A percentile compares a stretch with the other conserved stretches of the same genome.
Conservation (phyloP, 441 rosid species). For the Pelargonium cotyledonis region DNA sequence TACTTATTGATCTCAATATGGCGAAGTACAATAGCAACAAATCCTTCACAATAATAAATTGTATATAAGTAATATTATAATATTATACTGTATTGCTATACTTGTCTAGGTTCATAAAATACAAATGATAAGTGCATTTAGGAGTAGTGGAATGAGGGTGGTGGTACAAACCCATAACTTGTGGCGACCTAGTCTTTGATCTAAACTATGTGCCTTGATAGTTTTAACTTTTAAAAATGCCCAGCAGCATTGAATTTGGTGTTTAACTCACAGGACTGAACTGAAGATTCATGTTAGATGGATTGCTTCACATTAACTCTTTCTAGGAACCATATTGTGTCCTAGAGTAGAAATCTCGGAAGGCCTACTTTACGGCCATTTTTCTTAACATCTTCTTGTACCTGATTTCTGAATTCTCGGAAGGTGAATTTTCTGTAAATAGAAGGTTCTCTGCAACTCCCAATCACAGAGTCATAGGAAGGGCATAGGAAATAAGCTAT, state of each 20-base stretch:
- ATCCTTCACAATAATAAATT: conserved; percentile 3
- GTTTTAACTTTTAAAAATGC: neutral
- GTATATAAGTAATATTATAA: neutral
- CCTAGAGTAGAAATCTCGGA: conserved; percentile 35
- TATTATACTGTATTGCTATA: neutral
- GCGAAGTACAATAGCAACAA: neutral
- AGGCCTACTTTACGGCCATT: conserved; percentile 57
- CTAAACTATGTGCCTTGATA: neutral
- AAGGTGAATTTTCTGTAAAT: conserved; percentile 47
- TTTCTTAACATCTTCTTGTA: conserved; percentile 52
- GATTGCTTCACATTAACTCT: neutral
- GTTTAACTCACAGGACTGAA: conserved; percentile 1
- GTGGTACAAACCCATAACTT: neutral
- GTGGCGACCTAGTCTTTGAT: neutral
- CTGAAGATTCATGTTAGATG: neutral
- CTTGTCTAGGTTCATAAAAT: neutral
- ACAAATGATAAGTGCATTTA: neutral
- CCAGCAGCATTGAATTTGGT: neutral
- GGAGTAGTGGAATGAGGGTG: neutral
- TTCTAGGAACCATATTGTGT: conserved; percentile 4
- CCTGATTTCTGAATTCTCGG: conserved; percentile 47
- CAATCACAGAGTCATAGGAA: conserved; percentile 41
- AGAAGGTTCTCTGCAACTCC: conserved; percentile 36
- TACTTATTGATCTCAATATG: neutral
- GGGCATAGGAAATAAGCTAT: conserved; percentile 66